These are phyloP conservation scores for Eudorina sp. DNA, from an alignment of 139 green algal species.

Conservation along the genomic window DNA sequence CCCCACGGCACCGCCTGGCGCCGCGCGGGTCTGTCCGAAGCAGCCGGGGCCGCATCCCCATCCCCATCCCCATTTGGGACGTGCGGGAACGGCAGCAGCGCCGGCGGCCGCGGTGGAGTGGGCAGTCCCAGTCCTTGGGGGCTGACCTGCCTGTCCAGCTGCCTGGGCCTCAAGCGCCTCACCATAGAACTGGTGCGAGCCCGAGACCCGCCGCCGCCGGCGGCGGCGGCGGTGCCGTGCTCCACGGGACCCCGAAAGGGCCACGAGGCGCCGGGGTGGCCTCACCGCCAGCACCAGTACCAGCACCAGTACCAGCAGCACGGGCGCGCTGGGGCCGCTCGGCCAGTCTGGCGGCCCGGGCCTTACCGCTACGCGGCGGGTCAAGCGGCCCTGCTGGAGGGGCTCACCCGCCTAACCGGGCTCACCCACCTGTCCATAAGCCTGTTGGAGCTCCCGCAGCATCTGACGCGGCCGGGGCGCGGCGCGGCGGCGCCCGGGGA, in stretches of 20 bases:
- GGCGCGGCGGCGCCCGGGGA: not conserved
- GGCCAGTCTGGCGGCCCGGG: too few relatives aligned
- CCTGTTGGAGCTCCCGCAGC: conserved; percentile 26
- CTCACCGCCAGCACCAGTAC: not conserved
- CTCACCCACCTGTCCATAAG: not conserved
- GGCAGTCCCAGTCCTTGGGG: not conserved
- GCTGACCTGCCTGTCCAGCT: not conserved
- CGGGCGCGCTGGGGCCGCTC: too few relatives aligned
- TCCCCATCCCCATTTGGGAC: not conserved
- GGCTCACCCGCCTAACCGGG: not conserved
- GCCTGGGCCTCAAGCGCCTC: not conserved
- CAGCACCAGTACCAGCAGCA: too few relatives aligned
- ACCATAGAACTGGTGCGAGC: conserved; percentile 2
- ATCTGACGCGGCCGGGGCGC: not conserved
- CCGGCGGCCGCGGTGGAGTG: not conserved
- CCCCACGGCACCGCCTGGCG: too few relatives aligned
- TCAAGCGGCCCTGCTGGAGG: not conserved
- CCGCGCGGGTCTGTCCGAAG: not conserved
- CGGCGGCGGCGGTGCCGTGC: not conserved
- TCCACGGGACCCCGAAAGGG: too few relatives aligned
- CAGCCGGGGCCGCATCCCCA: not conserved
- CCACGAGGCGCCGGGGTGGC: too few relatives aligned
- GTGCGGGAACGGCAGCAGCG: not conserved
- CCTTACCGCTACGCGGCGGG: too few relatives aligned
- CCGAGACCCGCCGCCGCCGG: not conserved